A percentile compares a stretch with the other conserved stretches of the same genome.
Conservation (phyloP, 1,139 yeast genomes). For the Pichia sorboxylosa region DNA sequence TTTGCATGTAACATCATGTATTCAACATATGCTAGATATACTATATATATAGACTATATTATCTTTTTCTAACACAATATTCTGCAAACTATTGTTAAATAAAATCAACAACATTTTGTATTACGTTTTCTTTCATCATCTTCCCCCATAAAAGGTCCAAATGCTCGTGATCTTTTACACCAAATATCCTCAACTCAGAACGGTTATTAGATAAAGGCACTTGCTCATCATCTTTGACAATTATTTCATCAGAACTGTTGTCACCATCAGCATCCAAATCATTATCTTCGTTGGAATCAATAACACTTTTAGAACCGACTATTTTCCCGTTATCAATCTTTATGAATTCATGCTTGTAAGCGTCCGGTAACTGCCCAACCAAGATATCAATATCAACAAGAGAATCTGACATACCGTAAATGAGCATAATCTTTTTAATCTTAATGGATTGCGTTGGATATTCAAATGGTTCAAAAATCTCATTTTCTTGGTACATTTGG, state of each 20-base stretch:
- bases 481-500: constrained; percentile 74
- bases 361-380: constrained; percentile 41
- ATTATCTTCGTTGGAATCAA: constrained; percentile 5
- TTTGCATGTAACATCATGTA: too few relatives aligned
- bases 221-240: constrained; percentile 1
- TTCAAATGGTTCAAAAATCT: constrained; percentile 36
- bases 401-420: constrained; percentile 75
- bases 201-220: background rate
- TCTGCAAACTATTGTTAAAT: too few relatives aligned
- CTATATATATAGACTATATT: too few relatives aligned
- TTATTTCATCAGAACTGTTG: background rate
- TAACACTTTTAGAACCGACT: constrained; percentile 1
- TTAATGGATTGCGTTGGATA: constrained; percentile 39
- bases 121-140: constrained; percentile 44
- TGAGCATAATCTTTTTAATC: constrained; percentile 36
- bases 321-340: constrained; percentile 1
- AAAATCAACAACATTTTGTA: constrained; percentile 39
- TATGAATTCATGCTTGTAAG: constrained; percentile 5
- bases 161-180: constrained; percentile 63
- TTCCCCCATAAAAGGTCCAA: constrained; percentile 84
- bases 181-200: constrained; percentile 21
- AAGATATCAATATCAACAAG: constrained; percentile 68
- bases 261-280: constrained; percentile 1
- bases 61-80: too few relatives aligned
- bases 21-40: too few relatives aligned